Conservation (phyloP, 2,329 filamentous ascomycete species). For the Zarea fungicola region DNA sequence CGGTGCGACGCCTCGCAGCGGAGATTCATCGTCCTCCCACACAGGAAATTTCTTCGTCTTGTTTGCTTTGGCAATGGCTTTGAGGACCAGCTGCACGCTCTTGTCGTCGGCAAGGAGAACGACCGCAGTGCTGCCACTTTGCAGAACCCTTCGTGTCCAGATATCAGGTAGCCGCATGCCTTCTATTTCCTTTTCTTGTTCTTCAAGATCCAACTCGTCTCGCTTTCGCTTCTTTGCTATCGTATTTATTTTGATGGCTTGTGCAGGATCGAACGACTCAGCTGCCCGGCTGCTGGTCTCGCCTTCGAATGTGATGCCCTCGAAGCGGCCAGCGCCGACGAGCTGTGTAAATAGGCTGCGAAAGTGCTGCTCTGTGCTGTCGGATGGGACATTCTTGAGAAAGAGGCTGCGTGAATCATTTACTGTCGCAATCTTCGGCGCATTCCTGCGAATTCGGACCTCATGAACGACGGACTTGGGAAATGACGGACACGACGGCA, state of each 20-base stretch:
- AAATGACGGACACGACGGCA: conserved; percentile 59
- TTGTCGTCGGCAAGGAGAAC: conserved; percentile 78
- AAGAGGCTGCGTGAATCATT: conserved; percentile 79
- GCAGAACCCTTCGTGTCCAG: conserved; percentile 67
- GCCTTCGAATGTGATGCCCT: conserved; percentile 69
- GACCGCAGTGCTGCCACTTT: conserved; percentile 73
- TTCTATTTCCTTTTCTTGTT: conserved; percentile 50
- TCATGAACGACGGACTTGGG: conserved; percentile 66
- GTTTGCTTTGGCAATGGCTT: conserved; percentile 60
- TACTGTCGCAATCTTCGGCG: conserved; percentile 68
- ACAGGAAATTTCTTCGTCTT: conserved; percentile 56
- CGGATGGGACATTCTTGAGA: conserved; percentile 81
- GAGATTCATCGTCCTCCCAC: conserved; percentile 64
- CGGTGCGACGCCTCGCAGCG: conserved; percentile 47
- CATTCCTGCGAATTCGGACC: conserved; percentile 79
- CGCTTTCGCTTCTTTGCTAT: conserved; percentile 37
- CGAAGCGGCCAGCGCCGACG: conserved; percentile 72
- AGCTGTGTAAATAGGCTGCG: conserved; percentile 69
- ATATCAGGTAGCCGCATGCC: conserved; percentile 59
- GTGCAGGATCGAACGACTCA: conserved; percentile 41
- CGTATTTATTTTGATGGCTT: conserved; percentile 37
- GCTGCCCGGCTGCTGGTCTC: conserved; percentile 37
- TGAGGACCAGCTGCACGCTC: conserved; percentile 71
- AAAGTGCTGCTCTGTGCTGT: conserved; percentile 73
- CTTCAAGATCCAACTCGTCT: conserved; percentile 50